Evolutionary conservation across 2,329 filamentous ascomycete genomes (phyloP).

Genomic region (Penicillium brevicompactum): DNA sequence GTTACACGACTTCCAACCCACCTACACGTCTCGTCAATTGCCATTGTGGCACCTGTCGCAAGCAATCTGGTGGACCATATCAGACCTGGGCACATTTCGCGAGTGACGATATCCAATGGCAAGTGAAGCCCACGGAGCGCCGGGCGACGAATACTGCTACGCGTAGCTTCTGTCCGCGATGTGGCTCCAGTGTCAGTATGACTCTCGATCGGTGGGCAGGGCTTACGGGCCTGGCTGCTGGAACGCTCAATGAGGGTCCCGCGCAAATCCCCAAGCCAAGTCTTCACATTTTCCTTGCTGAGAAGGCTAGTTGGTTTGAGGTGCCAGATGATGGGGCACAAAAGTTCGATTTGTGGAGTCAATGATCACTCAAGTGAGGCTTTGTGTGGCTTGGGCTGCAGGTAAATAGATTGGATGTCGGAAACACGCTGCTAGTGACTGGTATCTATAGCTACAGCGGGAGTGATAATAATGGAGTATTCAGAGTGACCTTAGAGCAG

Average conservation of each 20-base stretch:
- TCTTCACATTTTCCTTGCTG: conserved; percentile 50
- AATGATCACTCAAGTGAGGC: not conserved
- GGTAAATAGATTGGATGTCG: not conserved
- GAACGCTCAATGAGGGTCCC: conserved; percentile 43
- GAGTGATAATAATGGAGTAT: not conserved
- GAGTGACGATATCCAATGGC: conserved; percentile 35
- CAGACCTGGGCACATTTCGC: conserved; percentile 47
- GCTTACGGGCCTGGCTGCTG: conserved; percentile 39
- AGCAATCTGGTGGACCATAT: conserved; percentile 50
- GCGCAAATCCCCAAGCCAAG: conserved; percentile 25
- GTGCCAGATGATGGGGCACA: conserved; percentile 39
- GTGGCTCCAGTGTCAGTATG: conserved; percentile 52
- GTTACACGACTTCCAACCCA: conserved; percentile 41
- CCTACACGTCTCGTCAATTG: conserved; percentile 46
- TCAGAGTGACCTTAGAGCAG: not conserved
- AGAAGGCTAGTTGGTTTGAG: conserved; percentile 44
- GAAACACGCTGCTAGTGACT: not conserved
- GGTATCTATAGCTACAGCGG: not conserved
- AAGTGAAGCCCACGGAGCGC: conserved; percentile 33
- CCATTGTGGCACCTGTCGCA: conserved; percentile 54
- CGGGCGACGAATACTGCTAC: conserved; percentile 45
- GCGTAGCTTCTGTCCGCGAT: conserved; percentile 49
- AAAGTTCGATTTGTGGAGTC: conserved; percentile 26
- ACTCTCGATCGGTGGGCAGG: conserved; percentile 37
- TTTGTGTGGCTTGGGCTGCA: not conserved